These are phyloP conservation scores for Phycomyces nitens DNA, from an alignment of 192 early-diverging fungal species.

Conservation along the genomic window DNA sequence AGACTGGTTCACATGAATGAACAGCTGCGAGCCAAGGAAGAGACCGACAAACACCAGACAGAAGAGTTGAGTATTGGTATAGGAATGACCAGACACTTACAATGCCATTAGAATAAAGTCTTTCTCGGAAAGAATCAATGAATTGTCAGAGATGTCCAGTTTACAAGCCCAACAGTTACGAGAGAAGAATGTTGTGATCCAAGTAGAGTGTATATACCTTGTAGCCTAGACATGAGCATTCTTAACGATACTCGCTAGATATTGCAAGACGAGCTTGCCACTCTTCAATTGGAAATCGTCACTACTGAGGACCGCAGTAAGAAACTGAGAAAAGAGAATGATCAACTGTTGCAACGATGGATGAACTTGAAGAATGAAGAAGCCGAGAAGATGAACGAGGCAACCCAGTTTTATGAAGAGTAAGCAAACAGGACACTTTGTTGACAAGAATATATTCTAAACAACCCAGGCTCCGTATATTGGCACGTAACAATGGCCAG, in stretches of 20 bases:
- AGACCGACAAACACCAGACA: conserved; percentile 47
- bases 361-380: conserved; percentile 87
- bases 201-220: conserved; percentile 49
- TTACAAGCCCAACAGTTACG: conserved; percentile 49
- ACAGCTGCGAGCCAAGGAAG: conserved; percentile 57
- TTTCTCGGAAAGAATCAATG: conserved; percentile 32
- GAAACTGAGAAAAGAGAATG: conserved; percentile 79
- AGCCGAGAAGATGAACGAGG: conserved; percentile 90
- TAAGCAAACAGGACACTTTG: conserved; percentile 19
- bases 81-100: background rate
- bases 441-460: no score
- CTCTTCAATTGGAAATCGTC: conserved; percentile 85
- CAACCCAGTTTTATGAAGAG: conserved; percentile 85
- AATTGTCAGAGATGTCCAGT: conserved; percentile 32
- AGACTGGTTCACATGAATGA: conserved; percentile 84
- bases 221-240: no score
- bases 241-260: conserved; percentile 63
- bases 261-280: conserved; percentile 86
- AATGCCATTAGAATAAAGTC: conserved; percentile 32
- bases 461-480: conserved; percentile 7
- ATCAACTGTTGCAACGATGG: conserved; percentile 85
- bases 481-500: conserved; percentile 2
- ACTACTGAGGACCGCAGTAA: conserved; percentile 66
- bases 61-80: conserved; percentile 58
- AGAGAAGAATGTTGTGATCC: conserved; percentile 92